Conservation (phyloP, 2,329 filamentous ascomycete genomes). For the Fusarium brachygibbosum region DNA sequence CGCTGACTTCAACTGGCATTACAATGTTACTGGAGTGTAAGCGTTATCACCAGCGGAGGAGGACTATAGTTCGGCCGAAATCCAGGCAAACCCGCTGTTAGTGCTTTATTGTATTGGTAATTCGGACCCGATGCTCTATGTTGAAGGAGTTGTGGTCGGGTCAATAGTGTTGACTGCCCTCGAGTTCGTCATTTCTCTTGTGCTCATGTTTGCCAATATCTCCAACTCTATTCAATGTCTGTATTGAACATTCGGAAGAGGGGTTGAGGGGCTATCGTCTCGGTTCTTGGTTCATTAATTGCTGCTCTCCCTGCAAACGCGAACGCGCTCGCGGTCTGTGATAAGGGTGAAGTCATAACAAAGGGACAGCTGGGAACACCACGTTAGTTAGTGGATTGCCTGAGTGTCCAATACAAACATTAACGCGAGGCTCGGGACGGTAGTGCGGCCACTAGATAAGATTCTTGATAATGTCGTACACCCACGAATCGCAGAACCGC, state of each 20-base stretch:
- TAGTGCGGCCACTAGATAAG: conserved; percentile 37
- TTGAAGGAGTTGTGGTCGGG: neutral
- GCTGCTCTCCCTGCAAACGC: conserved; percentile 28
- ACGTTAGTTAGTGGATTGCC: conserved; percentile 36
- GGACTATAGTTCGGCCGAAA: neutral
- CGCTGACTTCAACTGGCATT: neutral
- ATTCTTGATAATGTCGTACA: conserved; percentile 9
- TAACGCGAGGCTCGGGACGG: conserved; percentile 33
- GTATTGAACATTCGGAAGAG: conserved; percentile 12
- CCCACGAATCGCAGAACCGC: neutral
- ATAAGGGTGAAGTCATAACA: conserved; percentile 41
- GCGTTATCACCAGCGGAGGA: neutral
- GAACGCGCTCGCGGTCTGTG: conserved; percentile 19
- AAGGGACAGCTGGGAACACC: conserved; percentile 35
- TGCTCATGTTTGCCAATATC: conserved; percentile 37
- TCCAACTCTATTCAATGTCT: conserved; percentile 10
- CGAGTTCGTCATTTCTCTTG: conserved; percentile 28
- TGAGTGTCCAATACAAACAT: conserved; percentile 1
- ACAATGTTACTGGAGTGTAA: neutral
- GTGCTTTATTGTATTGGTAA: neutral
- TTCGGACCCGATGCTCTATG: conserved; percentile 1
- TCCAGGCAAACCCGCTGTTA: neutral
- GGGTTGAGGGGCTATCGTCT: conserved; percentile 21
- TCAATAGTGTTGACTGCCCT: conserved; percentile 38
- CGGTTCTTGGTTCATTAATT: conserved; percentile 18